Evolutionary conservation across 1,284 basidiomycete species (phyloP), one percentile per base, ranked within the genome.

Genomic region (Veloporphyrellus conicus): DNA sequence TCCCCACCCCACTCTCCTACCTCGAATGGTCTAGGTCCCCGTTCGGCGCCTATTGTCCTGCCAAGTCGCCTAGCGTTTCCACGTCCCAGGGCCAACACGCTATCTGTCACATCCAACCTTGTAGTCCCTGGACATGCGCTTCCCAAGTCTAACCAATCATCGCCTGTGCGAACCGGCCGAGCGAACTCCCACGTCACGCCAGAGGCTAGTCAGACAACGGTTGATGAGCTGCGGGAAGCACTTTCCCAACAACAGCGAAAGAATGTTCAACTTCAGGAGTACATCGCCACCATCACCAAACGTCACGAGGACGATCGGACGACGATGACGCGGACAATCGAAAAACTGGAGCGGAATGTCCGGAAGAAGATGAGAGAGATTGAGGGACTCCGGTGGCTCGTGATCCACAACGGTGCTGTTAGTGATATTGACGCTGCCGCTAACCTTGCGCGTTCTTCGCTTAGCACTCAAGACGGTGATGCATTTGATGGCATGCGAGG

Each of bases 351-450:
- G 57, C 65, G 65, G 25, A 70, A 71, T 47, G 58, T 68, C 31
- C 63, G 64, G 25, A 69, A 71, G 55, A 69, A 71, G 54, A 74
- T 69, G 54, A 60, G 68, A 47, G 76, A 77, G 59, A 71, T 78
- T 40, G 70, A 71, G 44, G 76, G 76, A 16, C 61, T 77, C 33
- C 67, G 71, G 28, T 77, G 72, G 71, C 68, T 77, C 16, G 68
- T 77, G 40, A 67, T 74, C 48, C 69, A 77, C 50, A 60, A 64
- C 3, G 69, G 63, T 20, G 64, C 56, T 8, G 55, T 58, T 12
- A 61, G 55, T 7, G 60, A 68, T 32, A 68, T 68, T 25, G 58
- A 68, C 20, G 66, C 63, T 23, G 63, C 66, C 9, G 63, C 63
- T 9, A 63, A 60, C 45, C 63, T 64, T 27, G 66, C 63, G 22